A percentile compares a stretch with the other conserved stretches of the same genome.
Evolutionary conservation across 2,329 filamentous ascomycete genomes (phyloP).

Genomic region (Fusarium sp.): DNA sequence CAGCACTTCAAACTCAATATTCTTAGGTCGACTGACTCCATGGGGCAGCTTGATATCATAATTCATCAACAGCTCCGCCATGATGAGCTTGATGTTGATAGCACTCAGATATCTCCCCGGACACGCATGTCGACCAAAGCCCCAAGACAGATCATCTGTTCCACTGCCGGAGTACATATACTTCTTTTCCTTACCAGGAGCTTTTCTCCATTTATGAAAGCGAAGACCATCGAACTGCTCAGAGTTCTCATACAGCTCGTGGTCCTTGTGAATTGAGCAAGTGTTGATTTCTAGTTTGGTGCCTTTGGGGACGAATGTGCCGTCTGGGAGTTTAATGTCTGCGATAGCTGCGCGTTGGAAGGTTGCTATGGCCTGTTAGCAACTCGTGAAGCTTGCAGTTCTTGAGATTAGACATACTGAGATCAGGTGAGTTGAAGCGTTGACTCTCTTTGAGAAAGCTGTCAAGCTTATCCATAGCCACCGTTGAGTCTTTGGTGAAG

Average conservation of each 20-base stretch:
- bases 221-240: conserved; percentile 26
- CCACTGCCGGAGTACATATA: conserved; percentile 24
- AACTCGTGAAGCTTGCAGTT: rapidly evolving
- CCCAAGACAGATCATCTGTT: conserved; percentile 10
- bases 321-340: conserved; percentile 18
- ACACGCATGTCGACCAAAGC: conserved; percentile 30
- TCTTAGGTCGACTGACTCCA: background rate
- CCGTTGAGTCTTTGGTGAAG: background rate
- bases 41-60: conserved; percentile 16
- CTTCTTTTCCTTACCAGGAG: conserved; percentile 13
- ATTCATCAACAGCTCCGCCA: conserved; percentile 29
- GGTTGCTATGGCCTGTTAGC: background rate
- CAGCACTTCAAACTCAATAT: conserved; percentile 22
- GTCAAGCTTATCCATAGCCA: conserved; percentile 30
- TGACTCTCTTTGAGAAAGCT: conserved; percentile 40
- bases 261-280: conserved; percentile 26
- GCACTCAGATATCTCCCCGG: conserved; percentile 26
- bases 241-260: conserved; percentile 1
- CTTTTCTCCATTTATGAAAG: conserved; percentile 25
- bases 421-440: conserved; percentile 31
- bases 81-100: conserved; percentile 33
- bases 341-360: conserved; percentile 3
- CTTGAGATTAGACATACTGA: background rate
- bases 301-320: conserved; percentile 25
- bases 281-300: conserved; percentile 34